phyloP scores from a whole-genome alignment of 139 green algal species.

The Chlamydomonas urium region DNA sequence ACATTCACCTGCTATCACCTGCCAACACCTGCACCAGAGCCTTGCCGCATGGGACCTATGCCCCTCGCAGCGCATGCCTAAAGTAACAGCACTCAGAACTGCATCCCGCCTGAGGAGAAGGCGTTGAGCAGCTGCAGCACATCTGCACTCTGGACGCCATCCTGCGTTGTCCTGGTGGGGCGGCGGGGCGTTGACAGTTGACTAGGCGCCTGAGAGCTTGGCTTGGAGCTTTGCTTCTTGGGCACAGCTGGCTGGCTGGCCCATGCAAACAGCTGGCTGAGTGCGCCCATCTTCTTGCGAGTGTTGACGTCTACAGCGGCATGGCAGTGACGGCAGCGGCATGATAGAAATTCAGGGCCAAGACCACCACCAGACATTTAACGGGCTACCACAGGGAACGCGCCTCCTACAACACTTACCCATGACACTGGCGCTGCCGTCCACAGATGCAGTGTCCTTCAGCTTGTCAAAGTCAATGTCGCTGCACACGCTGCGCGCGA shows the following conservation, averaged over 20 bases:
- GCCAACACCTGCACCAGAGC: too few species aligned
- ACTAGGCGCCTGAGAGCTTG: background rate
- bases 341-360: background rate
- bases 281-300: constrained; percentile 4
- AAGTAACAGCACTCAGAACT: too few species aligned
- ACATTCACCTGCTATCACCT: too few species aligned
- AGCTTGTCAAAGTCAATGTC: constrained; percentile 6
- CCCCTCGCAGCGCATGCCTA: too few species aligned
- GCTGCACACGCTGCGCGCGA: constrained; percentile 4
- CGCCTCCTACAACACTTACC: background rate
- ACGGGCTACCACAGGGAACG: background rate
- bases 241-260: background rate
- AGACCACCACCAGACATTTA: background rate
- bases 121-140: background rate
- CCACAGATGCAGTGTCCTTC: constrained; percentile 1
- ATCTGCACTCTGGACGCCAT: background rate
- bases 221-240: background rate
- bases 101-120: background rate
- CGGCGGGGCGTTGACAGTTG: background rate
- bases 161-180: background rate
- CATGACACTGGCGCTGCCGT: constrained; percentile 2
- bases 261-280: constrained; percentile 3
- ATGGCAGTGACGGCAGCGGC: background rate
- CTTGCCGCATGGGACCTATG: too few species aligned
- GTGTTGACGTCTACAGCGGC: background rate